Conservation (phyloP, 2,329 filamentous ascomycete species). For the Fusarium sp. region DNA sequence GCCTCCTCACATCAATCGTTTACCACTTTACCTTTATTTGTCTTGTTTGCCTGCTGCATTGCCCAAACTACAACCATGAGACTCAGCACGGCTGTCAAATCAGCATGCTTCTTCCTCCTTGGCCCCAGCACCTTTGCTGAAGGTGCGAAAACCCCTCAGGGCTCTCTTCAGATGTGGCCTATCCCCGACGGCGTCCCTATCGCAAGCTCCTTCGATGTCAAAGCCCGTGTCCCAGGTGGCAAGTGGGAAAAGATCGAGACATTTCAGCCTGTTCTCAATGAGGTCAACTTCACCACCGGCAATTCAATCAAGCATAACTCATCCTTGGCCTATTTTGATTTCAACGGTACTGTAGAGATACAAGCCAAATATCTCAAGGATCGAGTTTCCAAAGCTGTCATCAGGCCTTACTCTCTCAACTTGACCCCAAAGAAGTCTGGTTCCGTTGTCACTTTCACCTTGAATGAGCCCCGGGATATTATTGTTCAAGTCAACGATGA, state of each 20-base stretch:
- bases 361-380: background rate
- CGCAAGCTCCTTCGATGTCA: background rate
- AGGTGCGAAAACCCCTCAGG: rapidly evolving
- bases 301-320: background rate
- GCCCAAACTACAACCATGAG: background rate
- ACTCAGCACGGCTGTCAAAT: background rate
- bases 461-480: background rate
- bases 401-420: background rate
- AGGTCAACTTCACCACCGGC: background rate
- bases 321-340: background rate
- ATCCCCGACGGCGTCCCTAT: background rate
- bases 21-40: too few species aligned
- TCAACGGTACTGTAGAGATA: background rate
- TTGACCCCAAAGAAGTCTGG: background rate
- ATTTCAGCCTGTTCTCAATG: background rate
- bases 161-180: background rate
- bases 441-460: background rate
- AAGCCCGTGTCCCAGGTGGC: background rate
- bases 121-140: background rate
- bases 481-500: background rate
- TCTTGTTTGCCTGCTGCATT: too few species aligned
- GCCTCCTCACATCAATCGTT: rapidly evolving
- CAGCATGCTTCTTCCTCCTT: background rate
- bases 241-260: background rate
- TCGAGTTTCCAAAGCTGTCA: background rate